Percentiles rank a stretch among this genome's conserved stretches.
Evolutionary conservation across 345 rosid species (phyloP).

Genomic region (Linum tenue): DNA sequence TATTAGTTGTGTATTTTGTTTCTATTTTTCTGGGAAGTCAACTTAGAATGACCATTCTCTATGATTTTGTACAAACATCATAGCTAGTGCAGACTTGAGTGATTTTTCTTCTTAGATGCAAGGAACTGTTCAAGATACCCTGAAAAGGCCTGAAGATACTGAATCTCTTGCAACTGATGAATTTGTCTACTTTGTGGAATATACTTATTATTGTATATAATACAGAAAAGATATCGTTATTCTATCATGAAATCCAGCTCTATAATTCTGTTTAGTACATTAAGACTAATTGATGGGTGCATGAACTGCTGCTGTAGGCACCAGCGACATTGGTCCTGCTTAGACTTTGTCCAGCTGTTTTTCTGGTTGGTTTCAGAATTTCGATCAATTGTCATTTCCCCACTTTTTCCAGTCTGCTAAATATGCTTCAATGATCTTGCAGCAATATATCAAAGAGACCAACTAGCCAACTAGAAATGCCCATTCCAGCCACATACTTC

Average conservation of each 20-base stretch:
- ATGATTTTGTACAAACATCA: not conserved
- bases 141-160: slow-evolving; percentile 68
- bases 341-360: slow-evolving; percentile 36
- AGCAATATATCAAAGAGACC: slow-evolving; percentile 54
- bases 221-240: not conserved
- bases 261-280: not conserved
- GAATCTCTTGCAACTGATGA: slow-evolving; percentile 83
- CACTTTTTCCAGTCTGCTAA: not conserved
- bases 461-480: slow-evolving; percentile 22
- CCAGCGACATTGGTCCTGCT: slow-evolving; percentile 75
- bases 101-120: slow-evolving; percentile 42
- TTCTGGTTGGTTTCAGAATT: slow-evolving; percentile 45
- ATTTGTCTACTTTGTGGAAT: slow-evolving; percentile 85
- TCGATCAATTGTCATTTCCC: not conserved
- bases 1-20: not conserved
- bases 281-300: not conserved
- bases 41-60: not conserved
- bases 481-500: slow-evolving; percentile 20
- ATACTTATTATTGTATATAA: slow-evolving; percentile 4
- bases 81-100: not conserved
- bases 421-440: slow-evolving; percentile 19
- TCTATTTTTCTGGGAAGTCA: not conserved
- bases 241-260: not conserved
- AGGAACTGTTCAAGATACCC: slow-evolving; percentile 46
- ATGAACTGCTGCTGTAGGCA: slow-evolving; percentile 43